Evolutionary conservation across 208 protist genomes (phyloP), one percentile per base, ranked within the genome.

Genomic region (Acanthamoeba sp.): DNA sequence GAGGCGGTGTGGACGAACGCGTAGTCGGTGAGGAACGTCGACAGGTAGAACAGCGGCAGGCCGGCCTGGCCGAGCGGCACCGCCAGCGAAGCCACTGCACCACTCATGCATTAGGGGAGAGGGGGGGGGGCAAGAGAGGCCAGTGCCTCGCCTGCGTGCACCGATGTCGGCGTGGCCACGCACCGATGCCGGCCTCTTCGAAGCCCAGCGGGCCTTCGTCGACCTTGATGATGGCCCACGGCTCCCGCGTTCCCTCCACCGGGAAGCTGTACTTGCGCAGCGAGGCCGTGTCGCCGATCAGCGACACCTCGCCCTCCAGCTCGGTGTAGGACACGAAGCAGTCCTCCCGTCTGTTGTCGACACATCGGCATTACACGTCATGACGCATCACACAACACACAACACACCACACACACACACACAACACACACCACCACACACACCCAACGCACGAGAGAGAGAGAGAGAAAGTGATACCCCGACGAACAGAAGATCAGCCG

Each of bases 121-220:
- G 57, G 57, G 22, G 24, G 57, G 57, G 57, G 22, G 24, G n/a
- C n/a, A n/a, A n/a, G n/a, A n/a, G n/a, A n/a, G n/a, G n/a, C n/a
- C n/a, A n/a, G n/a, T n/a, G n/a, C 48, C 14, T 18, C 48, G 22
- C 12, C 16, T 12, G 16, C 22, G 48, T 0, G 16, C 48, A 55
- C 1, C 16, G 48, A 0, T 55, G 14, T 55, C 0, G 12, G n/a
- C 10, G 38, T 24, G 59, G 45, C 24, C 22, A 66, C 27, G 62
- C 42, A 82, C 38, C 89, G 36, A 93, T 93, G 38, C 89, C 89
- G 14, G 62, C 36, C 40, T 93, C 89, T 52, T 82, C 64, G 29
- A 93, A 93, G 62, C 89, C 89, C 62, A 93, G 66, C 18, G 89
- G 89, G 1, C 89, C 89, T 14, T 93, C 89, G 40, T 48, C 89